Conservation (phyloP, 257 asterid genomes). For the Echites panduratus region DNA sequence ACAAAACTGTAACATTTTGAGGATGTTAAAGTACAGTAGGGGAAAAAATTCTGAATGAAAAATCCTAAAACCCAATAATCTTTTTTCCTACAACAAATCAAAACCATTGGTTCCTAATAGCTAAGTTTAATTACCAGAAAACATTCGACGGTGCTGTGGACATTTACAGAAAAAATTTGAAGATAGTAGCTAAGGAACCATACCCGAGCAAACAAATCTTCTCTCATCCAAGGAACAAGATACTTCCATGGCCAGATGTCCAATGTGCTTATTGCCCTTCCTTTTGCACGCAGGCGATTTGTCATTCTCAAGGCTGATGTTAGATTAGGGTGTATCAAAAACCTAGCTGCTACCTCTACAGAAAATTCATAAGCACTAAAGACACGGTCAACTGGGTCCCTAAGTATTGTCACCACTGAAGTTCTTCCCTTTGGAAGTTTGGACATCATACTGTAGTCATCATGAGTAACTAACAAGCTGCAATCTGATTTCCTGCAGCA, state of each 20-base stretch:
- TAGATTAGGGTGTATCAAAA: conserved; percentile 83
- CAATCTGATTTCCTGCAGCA: conserved; percentile 76
- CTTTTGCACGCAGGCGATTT: conserved; percentile 47
- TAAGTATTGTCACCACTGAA: conserved; percentile 84
- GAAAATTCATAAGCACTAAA: conserved; percentile 94
- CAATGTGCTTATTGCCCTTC: conserved; percentile 67
- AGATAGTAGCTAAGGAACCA: conserved; percentile 26
- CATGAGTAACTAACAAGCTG: conserved; percentile 79
- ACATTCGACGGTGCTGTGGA: neutral
- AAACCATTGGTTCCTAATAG: neutral
- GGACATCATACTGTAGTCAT: conserved; percentile 86
- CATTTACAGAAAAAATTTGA: conserved; percentile 6
- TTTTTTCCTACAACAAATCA: neutral
- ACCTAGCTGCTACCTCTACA: conserved; percentile 96
- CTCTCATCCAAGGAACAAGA: conserved; percentile 99
- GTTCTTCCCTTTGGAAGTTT: conserved; percentile 73
- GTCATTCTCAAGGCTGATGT: conserved; percentile 66
- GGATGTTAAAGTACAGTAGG: neutral
- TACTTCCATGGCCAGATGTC: conserved; percentile 99
- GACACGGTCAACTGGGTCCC: conserved; percentile 93
- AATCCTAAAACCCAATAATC: neutral
- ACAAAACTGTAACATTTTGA: neutral
- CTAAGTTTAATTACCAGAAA: neutral
- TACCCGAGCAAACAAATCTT: conserved; percentile 95
- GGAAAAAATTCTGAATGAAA: neutral